Evolutionary conservation across 1,284 basidiomycete genomes (phyloP).

Genomic region (Apiotrichum gamsii): DNA sequence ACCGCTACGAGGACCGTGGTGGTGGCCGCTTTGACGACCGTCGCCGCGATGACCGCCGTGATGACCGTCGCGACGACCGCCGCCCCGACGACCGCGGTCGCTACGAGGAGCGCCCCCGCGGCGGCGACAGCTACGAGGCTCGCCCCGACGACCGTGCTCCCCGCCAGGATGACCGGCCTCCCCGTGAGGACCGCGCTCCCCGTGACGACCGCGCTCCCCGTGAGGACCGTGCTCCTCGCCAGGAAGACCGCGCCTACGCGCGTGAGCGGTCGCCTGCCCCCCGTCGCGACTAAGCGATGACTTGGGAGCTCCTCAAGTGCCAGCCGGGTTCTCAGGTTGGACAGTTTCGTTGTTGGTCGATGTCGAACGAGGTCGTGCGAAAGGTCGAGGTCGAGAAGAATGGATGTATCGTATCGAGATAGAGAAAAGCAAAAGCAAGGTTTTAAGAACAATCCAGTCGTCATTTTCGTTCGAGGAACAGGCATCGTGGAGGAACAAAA

Average conservation of each 20-base stretch:
- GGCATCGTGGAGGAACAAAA: no score
- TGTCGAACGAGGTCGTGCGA: no score
- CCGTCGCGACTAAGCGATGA: constrained; percentile 9
- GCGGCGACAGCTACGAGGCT: no score
- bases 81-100: constrained; percentile 23
- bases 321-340: no score
- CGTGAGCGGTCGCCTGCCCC: constrained; percentile 18
- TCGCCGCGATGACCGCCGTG: constrained; percentile 17
- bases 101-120: not conserved
- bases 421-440: no score
- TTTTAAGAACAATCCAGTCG: no score
- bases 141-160: no score
- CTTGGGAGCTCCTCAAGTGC: no score
- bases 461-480: no score
- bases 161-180: not conserved
- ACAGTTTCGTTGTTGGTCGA: no score
- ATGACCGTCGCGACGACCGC: constrained; percentile 20
- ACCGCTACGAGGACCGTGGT: constrained; percentile 23
- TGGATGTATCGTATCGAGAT: no score
- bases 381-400: no score
- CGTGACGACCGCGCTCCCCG: not conserved
- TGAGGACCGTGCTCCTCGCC: not conserved
- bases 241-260: constrained; percentile 2
- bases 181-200: not conserved
- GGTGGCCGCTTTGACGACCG: constrained; percentile 21